Evolutionary conservation across 306 rosid genomes (phyloP), one percentile per base, ranked within the genome.

Genomic region (Prunus fruticosa): DNA sequence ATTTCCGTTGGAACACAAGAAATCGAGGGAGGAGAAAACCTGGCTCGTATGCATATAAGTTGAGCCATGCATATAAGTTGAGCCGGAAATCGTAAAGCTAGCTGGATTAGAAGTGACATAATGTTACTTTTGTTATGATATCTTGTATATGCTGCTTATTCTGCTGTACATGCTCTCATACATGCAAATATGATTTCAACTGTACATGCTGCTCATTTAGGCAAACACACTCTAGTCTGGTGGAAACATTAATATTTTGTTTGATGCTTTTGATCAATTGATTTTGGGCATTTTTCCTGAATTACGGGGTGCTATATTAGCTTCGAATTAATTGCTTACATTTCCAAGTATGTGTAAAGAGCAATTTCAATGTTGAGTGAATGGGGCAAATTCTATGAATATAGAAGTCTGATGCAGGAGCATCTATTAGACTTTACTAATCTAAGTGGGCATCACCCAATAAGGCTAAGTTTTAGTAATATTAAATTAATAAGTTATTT

Each of bases 11-110:
- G 84, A 86, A 69, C 22, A 86, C 82, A 69, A 87, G 87, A 76
- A 81, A 80, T 62, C 82, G 80, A 51, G 78, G 85, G 77, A 87
- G 74, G 84, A 81, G 77, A 78, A 88, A 73, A 63, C 63, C 74
- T 25, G 70, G 84, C 70, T 72, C 76, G 13, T 79, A 67, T 60
- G 69, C 72, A 10, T 76, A 66, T 58, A 78, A 82, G 74, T 52
- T 58, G 72, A 70, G 66, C 69, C 64, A 67, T 60, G 69, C 72
- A 10, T 76, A 66, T 58, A 78, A 82, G 74, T 52, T 58, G 72
- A 70, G 66, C 69, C 64, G 77, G 71, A 79, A 47, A 60, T 53
- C 67, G 16, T 65, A 13, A 46, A 63, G 76, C 49, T 70, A 46
- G 71, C 56, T 61, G 61, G 51, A 6, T 11, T 73, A 69, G 60